phyloP scores from a whole-genome alignment of 768 basidiomycete genomes.

The Termitomyces sp. region DNA sequence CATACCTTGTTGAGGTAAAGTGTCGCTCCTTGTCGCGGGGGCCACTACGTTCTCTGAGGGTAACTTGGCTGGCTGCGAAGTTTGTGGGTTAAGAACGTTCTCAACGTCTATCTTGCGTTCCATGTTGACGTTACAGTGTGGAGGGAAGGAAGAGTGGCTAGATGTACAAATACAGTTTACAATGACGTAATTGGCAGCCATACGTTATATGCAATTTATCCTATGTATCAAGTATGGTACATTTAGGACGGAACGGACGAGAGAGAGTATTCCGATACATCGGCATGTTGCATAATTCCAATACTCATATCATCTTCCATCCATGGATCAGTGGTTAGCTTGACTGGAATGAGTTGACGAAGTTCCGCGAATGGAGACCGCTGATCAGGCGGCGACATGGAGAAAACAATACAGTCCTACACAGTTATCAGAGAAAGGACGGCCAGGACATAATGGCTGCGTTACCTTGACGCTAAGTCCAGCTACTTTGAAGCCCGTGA shows the following conservation, averaged over 20 bases:
- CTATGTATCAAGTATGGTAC: too few species aligned
- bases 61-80: conserved; percentile 7
- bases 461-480: conserved; percentile 59
- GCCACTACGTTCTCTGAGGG: conserved; percentile 22
- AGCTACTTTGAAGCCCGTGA: conserved; percentile 60
- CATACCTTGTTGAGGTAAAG: conserved; percentile 33
- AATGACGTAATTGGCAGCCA: conserved; percentile 6
- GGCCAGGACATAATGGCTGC: conserved; percentile 2
- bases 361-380: conserved; percentile 53
- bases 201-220: conserved; percentile 1
- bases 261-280: conserved; percentile 9
- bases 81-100: conserved; percentile 1
- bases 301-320: conserved; percentile 32
- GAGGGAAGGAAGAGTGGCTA: not conserved
- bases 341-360: conserved; percentile 57
- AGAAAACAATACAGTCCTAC: conserved; percentile 64
- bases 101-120: not conserved
- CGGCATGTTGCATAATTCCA: conserved; percentile 4
- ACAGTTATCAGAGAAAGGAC: not conserved
- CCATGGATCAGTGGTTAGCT: conserved; percentile 60
- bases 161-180: not conserved
- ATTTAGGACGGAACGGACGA: conserved; percentile 1
- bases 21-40: conserved; percentile 20
- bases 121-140: not conserved
- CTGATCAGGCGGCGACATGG: conserved; percentile 52